Evolutionary conservation across 2,329 filamentous ascomycete genomes (phyloP), one percentile per base, ranked within the genome.

Genomic region (Ceratocystiopsis sp.): DNA sequence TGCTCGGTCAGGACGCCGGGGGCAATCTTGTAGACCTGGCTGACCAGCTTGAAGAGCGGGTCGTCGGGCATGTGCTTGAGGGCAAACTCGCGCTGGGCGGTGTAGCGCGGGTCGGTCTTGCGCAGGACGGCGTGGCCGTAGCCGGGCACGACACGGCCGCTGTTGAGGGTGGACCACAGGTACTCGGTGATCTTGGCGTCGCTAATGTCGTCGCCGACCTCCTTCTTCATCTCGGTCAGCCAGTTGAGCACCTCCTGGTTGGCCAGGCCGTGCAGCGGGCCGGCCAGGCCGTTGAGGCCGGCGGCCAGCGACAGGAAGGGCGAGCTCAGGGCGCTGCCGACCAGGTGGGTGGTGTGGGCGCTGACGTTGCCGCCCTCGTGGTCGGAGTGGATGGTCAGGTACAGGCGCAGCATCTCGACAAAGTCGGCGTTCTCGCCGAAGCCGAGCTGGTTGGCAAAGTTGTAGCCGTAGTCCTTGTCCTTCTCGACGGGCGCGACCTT

Each of bases 1-100:
- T 98, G 91, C 80, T 98, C 86, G 53, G 91, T 98, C 63, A 98
- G 75, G 57, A 98, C 91, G 59, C 81, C 83, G 52, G 91, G 91
- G 52, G 91, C 91, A 58, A 98, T 96, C 84, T 98, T 98, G 84
- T 96, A 98, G 56, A 98, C 91, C 73, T 98, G 91, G 76, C 84
- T 93, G 70, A 98, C 91, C 55, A 98, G 84, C 78, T 98, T 86
- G 84, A 95, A 98, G 87, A 98, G 93, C 58, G 89, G 87, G 75
- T 96, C 91, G 59, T 94, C 75, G 60, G 89, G 84, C 63, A 48
- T 46, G 40, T 48, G 43, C 41, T 35, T 29, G 34, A 87, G 84
- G 51, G 89, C 91, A 57, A 98, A 98, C 64, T 87, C 81, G 71
- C 91, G 87, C 78, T 98, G 91, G 54, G 87, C 93, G 61, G 84